phyloP scores from a whole-genome alignment of 352 stramenopile genomes.

The Globisporangium rhizosaccharum region DNA sequence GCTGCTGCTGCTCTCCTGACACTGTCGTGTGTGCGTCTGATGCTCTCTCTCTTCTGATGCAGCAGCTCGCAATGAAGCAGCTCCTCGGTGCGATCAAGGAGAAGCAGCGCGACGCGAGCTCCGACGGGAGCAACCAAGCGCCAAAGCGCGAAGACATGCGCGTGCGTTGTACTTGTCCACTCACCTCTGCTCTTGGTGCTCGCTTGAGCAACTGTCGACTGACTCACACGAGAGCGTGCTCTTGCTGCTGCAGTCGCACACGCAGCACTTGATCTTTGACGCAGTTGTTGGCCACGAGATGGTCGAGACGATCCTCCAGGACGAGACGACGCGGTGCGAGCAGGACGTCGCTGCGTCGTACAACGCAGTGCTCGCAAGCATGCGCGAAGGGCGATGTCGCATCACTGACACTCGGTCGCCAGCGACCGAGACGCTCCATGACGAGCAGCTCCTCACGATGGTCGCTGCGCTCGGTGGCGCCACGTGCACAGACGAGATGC shows the following conservation, averaged over 20 bases:
- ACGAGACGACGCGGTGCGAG: slow-evolving; percentile 38
- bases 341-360: slow-evolving; percentile 31
- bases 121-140: slow-evolving; percentile 26
- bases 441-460: slow-evolving; percentile 19
- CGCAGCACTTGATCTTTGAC: slow-evolving; percentile 58
- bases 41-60: background rate
- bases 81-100: slow-evolving; percentile 25
- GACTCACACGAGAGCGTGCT: slow-evolving; percentile 7
- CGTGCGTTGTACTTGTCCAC: slow-evolving; percentile 4
- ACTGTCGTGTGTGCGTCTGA: background rate
- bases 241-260: slow-evolving; percentile 1
- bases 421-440: slow-evolving; percentile 12
- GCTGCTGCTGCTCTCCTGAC: background rate
- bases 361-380: slow-evolving; percentile 20
- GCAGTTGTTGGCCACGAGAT: slow-evolving; percentile 67
- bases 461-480: slow-evolving; percentile 13
- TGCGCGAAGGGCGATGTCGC: slow-evolving; percentile 13
- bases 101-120: slow-evolving; percentile 6
- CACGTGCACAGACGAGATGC: slow-evolving; percentile 31
- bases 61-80: slow-evolving; percentile 51
- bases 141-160: slow-evolving; percentile 14
- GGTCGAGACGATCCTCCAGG: slow-evolving; percentile 49
- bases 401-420: no score
- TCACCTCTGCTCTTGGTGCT: no score
- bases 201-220: background rate